A percentile compares a stretch with the other conserved stretches of the same genome.
These are phyloP conservation scores for Phragmites australis DNA, from an alignment of 176 grass and related monocot genomes.

Conservation along the genomic window DNA sequence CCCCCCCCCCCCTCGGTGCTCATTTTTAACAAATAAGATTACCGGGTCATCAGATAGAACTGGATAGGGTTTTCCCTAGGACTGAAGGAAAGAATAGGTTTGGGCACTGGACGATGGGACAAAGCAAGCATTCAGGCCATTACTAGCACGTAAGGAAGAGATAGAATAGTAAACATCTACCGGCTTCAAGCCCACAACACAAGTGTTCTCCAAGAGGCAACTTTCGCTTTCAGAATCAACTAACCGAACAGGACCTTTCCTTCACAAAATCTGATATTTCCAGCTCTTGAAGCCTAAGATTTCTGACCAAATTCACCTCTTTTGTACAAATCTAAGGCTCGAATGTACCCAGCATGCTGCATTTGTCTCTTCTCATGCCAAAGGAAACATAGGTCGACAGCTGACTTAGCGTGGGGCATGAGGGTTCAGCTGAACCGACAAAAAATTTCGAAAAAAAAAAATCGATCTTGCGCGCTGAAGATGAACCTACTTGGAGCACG, in stretches of 20 bases:
- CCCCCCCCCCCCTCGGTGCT: too few species aligned
- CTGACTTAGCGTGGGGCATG: conserved; percentile 5
- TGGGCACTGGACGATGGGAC: not conserved
- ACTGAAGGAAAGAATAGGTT: conserved; percentile 3
- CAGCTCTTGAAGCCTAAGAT: conserved; percentile 3
- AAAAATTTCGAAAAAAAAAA: not conserved
- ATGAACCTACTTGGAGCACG: not conserved
- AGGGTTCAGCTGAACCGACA: not conserved
- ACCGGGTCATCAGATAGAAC: not conserved
- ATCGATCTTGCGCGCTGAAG: not conserved
- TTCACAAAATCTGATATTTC: conserved; percentile 19
- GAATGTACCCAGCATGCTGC: not conserved
- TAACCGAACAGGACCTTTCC: conserved; percentile 8
- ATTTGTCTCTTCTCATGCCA: conserved; percentile 11
- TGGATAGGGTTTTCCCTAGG: not conserved
- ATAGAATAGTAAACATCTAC: conserved; percentile 27
- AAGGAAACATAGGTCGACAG: conserved; percentile 43
- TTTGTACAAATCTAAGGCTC: conserved; percentile 17
- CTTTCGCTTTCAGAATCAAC: conserved; percentile 15
- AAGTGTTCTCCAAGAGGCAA: conserved; percentile 29
- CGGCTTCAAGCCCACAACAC: conserved; percentile 8
- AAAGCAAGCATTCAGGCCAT: conserved; percentile 16
- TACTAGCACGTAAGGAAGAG: not conserved
- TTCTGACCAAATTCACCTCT: conserved; percentile 8
- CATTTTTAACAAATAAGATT: too few species aligned